phyloP scores from a whole-genome alignment of 345 rosid genomes.

The Rhizophora mangle region DNA sequence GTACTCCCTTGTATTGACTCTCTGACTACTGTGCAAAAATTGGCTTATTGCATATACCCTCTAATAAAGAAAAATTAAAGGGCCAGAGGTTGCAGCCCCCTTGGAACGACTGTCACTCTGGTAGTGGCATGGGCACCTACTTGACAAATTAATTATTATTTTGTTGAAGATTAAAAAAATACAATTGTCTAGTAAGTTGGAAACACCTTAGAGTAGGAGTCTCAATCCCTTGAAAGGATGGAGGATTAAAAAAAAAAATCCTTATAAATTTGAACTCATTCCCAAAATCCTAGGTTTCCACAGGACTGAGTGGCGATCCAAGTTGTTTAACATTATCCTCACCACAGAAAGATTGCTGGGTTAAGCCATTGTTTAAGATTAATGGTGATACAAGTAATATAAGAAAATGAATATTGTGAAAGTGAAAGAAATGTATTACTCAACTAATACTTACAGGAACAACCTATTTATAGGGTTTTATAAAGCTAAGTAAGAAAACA shows the following conservation, averaged over 20 bases:
- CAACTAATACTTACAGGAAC: no score
- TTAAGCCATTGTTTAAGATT: no score
- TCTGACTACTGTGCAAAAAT: background rate
- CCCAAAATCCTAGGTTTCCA: constrained; percentile 2
- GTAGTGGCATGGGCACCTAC: no score
- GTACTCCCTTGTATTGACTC: constrained; percentile 10
- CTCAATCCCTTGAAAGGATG: no score
- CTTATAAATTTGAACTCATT: constrained; percentile 8
- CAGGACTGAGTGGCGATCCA: no score
- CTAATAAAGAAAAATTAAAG: constrained; percentile 1
- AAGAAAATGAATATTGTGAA: no score
- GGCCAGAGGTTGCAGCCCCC: background rate
- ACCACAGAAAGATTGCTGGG: background rate
- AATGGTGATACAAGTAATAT: no score
- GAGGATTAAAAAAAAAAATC: background rate
- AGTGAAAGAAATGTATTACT: no score
- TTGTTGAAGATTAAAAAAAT: background rate
- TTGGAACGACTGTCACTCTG: background rate
- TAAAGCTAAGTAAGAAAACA: no score
- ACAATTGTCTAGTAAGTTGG: constrained; percentile 5
- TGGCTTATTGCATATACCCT: background rate
- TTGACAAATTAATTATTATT: no score
- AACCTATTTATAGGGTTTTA: no score
- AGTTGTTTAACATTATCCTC: no score
- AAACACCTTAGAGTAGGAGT: background rate